Percentiles rank a stretch among this genome's conserved stretches.
These are phyloP conservation scores for Mycena venus DNA, from an alignment of 768 basidiomycete species.

Conservation along the genomic window DNA sequence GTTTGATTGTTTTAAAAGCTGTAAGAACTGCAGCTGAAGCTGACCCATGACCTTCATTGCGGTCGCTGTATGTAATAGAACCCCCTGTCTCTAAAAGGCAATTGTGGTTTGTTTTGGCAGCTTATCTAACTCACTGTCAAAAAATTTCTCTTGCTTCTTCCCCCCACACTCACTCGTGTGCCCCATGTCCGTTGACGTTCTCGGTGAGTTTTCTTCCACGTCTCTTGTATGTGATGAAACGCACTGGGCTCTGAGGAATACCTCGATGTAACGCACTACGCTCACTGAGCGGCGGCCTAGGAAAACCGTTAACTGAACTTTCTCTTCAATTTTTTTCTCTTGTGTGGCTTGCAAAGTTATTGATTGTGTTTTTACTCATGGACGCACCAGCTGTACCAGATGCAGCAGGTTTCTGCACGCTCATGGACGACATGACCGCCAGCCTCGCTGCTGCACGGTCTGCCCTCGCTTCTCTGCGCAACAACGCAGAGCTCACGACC, in stretches of 20 bases:
- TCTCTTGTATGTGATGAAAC: constrained; percentile 56
- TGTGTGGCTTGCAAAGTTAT: neutral
- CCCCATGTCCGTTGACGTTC: constrained; percentile 8
- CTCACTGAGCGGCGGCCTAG: constrained; percentile 64
- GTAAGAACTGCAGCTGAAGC: too few relatives aligned
- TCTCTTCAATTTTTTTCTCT: constrained; percentile 20
- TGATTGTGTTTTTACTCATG: constrained; percentile 2
- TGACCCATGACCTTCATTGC: too few relatives aligned
- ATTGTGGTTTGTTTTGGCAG: neutral
- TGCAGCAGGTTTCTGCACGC: constrained; percentile 41
- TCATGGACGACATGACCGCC: constrained; percentile 69
- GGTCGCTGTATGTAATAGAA: neutral
- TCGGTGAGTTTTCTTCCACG: constrained; percentile 11
- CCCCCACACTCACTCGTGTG: neutral
- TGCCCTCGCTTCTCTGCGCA: neutral
- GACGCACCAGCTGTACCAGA: constrained; percentile 4
- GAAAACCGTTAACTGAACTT: constrained; percentile 65
- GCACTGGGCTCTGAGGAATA: constrained; percentile 71
- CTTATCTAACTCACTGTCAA: neutral
- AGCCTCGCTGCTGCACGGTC: constrained; percentile 64
- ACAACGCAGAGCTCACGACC: neutral
- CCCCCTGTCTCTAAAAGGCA: neutral
- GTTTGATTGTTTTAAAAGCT: too few relatives aligned
- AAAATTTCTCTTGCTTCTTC: neutral
- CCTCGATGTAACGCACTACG: constrained; percentile 62